Evolutionary conservation across 768 basidiomycete genomes (phyloP), one percentile per base, ranked within the genome.

Genomic region (Coprinopsis strossmayeri): DNA sequence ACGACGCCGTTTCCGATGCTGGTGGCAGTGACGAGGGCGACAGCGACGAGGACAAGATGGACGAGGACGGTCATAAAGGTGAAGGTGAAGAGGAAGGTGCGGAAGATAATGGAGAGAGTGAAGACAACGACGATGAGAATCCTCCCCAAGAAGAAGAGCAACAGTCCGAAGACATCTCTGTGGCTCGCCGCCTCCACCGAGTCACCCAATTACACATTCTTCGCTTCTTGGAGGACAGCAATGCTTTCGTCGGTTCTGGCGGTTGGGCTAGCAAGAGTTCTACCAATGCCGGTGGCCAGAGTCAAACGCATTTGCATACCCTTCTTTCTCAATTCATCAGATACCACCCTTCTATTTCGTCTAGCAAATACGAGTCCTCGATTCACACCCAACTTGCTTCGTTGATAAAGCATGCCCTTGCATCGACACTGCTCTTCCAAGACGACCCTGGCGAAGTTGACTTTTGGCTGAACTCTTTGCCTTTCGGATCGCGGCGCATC

Each of bases 171-270:
- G 63, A 44, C 12, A 23, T 51, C 45, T 28, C 34, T 7, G 37
- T 45, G 5, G 44, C 43, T 17, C 27, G 25, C 32, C 23, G 50
- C 24, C 50, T 77, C 15, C 61, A 68, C 41, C 76, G 79, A 49
- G 76, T 81, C 5, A 68, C 81, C 23, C 85, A 89, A 61, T 68
- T 96, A 1, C 92, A 97, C 57, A 76, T 91, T 0, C 64, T 95
- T 13, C 71, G 82, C 27, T 61, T 92, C 12, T 65, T 95, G n/a
- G 76, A 71, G 45, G 79, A 84, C 48, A 89, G 81, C 41, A 86
- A 87, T 32, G 82, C 90, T 47, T 94, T 94, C 57, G 66, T 72
- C 1, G 28, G 27, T 15, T 45, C 43, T 3, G 43, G 43, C n/a
- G 43, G 43, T 18, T 91, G 90, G 87, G 74, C 77, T 39, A 77